These are phyloP conservation scores for Blepharisma undulans DNA, from an alignment of 169 alveolate species.

Conservation along the genomic window DNA sequence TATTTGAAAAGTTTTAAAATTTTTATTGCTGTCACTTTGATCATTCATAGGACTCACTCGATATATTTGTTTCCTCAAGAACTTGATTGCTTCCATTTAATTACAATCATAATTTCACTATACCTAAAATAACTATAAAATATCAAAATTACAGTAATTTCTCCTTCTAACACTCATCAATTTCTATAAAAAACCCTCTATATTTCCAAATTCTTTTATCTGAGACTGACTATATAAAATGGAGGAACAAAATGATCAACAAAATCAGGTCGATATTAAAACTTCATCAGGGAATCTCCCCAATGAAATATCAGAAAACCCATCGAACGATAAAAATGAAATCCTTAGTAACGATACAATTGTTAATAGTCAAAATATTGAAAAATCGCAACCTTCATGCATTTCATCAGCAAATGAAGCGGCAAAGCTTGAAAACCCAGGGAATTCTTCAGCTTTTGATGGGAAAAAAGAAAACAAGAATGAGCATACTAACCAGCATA, in stretches of 20 bases:
- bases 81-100: not conserved
- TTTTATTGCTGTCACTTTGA: not conserved
- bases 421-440: not conserved
- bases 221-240: not conserved
- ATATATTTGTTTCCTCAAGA: not conserved
- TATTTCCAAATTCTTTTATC: not conserved
- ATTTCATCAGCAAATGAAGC: not conserved
- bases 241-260: not conserved
- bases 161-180: not conserved
- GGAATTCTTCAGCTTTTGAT: not conserved
- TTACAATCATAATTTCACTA: not conserved
- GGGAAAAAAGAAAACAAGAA: not conserved
- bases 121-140: not conserved
- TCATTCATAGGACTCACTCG: not conserved
- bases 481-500: not conserved
- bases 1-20: not conserved
- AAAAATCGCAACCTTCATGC: not conserved
- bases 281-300: not conserved
- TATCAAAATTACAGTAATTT: not conserved
- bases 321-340: not conserved
- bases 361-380: not conserved
- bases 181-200: not conserved
- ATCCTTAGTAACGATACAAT: not conserved
- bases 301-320: not conserved
- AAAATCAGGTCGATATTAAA: not conserved